Evolutionary conservation across 345 rosid genomes (phyloP), one percentile per base, ranked within the genome.

Genomic region (Rubroshorea leprosula): DNA sequence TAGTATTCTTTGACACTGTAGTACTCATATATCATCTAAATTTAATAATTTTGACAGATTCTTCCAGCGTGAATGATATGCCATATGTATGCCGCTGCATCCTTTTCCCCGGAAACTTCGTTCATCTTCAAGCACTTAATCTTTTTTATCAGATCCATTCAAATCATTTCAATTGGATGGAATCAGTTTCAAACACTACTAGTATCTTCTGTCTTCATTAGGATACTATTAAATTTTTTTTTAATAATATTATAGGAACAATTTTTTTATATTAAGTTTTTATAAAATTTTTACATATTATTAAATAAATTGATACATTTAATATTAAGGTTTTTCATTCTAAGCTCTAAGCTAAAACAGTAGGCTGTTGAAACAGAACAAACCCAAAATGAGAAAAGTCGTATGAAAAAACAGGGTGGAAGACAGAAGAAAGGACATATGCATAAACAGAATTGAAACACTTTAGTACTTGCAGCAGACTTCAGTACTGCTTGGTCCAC

Each of bases 11-110:
- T n/a, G n/a, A n/a, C n/a, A n/a, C n/a, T n/a, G n/a, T n/a, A n/a
- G n/a, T n/a, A n/a, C n/a, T n/a, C n/a, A n/a, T n/a, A n/a, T n/a
- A n/a, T n/a, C n/a, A n/a, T n/a, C n/a, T n/a, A n/a, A n/a, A n/a
- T n/a, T n/a, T n/a, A n/a, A n/a, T n/a, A n/a, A n/a, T n/a, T 64
- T 63, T 66, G 82, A 78, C 79, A 21, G 68, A 62, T 62, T 78
- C 74, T 68, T 68, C 74, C 21, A 60, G n/a, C 49, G 23, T 52
- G 61, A 60, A 62, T 21, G n/a, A 60, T 64, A 56, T 64, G 65
- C 53, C 27, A 13, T 5, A 21, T n/a, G n/a, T n/a, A n/a, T n/a
- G n/a, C n/a, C n/a, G 23, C 54, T 62, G 41, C 52, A 54, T 62
- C 50, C 74, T 55, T 60, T 59, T 62, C 60, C 63, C 64, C 69